phyloP scores from a whole-genome alignment of 306 rosid genomes.

The Vigna mungo region DNA sequence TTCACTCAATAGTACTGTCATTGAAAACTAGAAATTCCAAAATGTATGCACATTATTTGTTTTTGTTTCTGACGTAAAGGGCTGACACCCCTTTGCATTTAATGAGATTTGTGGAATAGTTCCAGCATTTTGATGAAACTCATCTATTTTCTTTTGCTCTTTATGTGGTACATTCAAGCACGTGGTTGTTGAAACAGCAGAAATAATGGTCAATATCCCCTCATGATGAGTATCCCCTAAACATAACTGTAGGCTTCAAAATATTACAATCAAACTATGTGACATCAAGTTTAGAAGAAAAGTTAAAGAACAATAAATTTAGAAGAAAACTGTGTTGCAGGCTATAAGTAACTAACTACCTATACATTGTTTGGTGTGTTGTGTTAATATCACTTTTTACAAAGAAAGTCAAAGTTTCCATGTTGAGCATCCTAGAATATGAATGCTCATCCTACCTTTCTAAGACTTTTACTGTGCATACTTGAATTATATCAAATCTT shows the following conservation, averaged over 20 bases:
- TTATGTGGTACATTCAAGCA: neutral
- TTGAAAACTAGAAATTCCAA: neutral
- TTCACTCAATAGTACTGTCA: slow-evolving; percentile 16
- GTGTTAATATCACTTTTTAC: neutral
- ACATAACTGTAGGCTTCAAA: slow-evolving; percentile 7
- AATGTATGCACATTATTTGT: neutral
- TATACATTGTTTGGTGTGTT: slow-evolving; percentile 6
- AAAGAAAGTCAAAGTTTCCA: slow-evolving; percentile 9
- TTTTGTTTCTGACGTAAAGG: neutral
- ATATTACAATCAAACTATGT: neutral
- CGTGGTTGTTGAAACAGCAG: slow-evolving; percentile 14
- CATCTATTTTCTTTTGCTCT: neutral
- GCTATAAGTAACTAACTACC: neutral
- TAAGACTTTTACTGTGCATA: slow-evolving; percentile 18
- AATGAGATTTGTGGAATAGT: neutral
- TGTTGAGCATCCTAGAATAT: slow-evolving; percentile 26
- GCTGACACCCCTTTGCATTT: neutral
- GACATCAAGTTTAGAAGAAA: slow-evolving; percentile 14
- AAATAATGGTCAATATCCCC: slow-evolving; percentile 13
- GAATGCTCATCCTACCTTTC: slow-evolving; percentile 14
- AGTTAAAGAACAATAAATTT: slow-evolving; percentile 2
- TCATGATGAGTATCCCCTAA: neutral
- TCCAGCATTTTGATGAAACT: slow-evolving; percentile 19
- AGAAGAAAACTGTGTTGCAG: neutral
- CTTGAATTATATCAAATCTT: slow-evolving; percentile 10